Percentiles rank a stretch among this genome's conserved stretches.
phyloP scores from a whole-genome alignment of 2,329 filamentous ascomycete species.

The Colletotrichum tamarilloi region DNA sequence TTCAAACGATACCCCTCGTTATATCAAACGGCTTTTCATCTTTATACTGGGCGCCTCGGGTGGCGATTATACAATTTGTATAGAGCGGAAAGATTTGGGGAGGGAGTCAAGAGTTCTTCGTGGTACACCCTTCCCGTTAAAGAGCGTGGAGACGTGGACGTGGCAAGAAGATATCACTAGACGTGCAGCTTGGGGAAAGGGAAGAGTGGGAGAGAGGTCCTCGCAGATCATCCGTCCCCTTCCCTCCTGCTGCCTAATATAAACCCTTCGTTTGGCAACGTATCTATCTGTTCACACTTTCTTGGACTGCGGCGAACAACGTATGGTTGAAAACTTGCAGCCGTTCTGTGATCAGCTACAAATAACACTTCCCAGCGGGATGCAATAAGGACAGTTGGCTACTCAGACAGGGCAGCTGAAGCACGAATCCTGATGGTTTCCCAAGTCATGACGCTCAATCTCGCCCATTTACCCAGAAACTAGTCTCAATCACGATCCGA shows the following conservation, averaged over 20 bases:
- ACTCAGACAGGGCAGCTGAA: too few species aligned
- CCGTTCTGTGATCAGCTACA: too few species aligned
- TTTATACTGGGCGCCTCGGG: neutral
- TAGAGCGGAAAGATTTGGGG: neutral
- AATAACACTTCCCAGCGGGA: too few species aligned
- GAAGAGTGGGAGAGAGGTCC: neutral
- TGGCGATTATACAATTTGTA: neutral
- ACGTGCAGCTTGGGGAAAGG: neutral
- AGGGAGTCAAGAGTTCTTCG: neutral
- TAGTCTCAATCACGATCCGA: too few species aligned
- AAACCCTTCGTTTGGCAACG: constrained; percentile 21
- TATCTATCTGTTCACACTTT: neutral
- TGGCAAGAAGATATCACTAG: neutral
- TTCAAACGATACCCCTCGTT: constrained; percentile 33
- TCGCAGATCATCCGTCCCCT: neutral
- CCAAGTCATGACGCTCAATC: too few species aligned
- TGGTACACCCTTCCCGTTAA: neutral
- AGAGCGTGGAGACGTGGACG: neutral
- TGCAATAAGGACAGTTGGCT: too few species aligned
- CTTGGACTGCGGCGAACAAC: too few species aligned
- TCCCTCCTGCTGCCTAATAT: constrained; percentile 9
- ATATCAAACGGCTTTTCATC: neutral
- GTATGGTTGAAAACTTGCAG: neutral
- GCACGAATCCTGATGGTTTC: too few species aligned
- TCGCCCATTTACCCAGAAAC: too few species aligned